phyloP scores from a whole-genome alignment of 176 grass and related monocot genomes.

The Phoenix roebelenii region DNA sequence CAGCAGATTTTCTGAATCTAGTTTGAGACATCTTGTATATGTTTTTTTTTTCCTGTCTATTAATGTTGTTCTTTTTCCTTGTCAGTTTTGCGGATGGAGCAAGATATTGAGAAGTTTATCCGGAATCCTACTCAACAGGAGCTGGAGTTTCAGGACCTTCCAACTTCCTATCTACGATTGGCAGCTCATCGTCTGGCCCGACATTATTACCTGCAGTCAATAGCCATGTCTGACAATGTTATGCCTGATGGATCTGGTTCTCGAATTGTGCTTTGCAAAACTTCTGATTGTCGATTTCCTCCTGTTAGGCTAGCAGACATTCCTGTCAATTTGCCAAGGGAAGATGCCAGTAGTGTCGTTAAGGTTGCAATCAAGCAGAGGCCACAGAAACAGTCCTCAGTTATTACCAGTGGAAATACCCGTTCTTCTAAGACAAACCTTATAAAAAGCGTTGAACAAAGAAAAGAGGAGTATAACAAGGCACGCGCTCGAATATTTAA shows the following conservation, averaged over 20 bases:
- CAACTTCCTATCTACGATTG: slow-evolving; percentile 79
- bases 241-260: slow-evolving; percentile 78
- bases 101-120: slow-evolving; percentile 85
- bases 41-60: too few species aligned
- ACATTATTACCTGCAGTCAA: slow-evolving; percentile 87
- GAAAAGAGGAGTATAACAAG: slow-evolving; percentile 97
- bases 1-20: too few species aligned
- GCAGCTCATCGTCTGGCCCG: slow-evolving; percentile 86
- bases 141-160: slow-evolving; percentile 49
- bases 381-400: slow-evolving; percentile 47
- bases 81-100: slow-evolving; percentile 94
- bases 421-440: slow-evolving; percentile 48
- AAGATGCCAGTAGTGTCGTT: slow-evolving; percentile 33
- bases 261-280: slow-evolving; percentile 62
- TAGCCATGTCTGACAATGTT: slow-evolving; percentile 62
- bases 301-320: slow-evolving; percentile 71
- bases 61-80: not conserved
- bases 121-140: slow-evolving; percentile 50
- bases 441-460: slow-evolving; percentile 89
- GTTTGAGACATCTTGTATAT: too few species aligned
- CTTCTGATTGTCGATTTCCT: slow-evolving; percentile 44
- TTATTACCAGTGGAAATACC: slow-evolving; percentile 12
- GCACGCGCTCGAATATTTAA: slow-evolving; percentile 98
- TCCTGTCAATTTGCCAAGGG: slow-evolving; percentile 66
- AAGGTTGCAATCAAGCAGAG: slow-evolving; percentile 98